A percentile compares a stretch with the other conserved stretches of the same genome.
Evolutionary conservation across 2,329 filamentous ascomycete genomes (phyloP).

Genomic region (Metarhizium anisopliae): DNA sequence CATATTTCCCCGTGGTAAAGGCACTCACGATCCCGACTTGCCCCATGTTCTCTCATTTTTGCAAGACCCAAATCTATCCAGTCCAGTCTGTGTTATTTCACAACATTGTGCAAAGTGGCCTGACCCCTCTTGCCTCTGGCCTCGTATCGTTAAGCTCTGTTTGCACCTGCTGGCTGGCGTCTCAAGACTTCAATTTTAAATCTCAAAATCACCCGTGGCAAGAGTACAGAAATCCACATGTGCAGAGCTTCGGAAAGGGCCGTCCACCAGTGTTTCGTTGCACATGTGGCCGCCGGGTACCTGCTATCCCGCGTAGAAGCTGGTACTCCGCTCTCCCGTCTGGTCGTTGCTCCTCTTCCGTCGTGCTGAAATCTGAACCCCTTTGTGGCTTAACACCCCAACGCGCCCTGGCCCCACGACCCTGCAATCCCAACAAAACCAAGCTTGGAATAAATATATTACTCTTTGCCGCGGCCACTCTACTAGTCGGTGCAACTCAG

Average conservation of each 20-base stretch:
- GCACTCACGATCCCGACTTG: not conserved
- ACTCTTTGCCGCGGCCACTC: not conserved
- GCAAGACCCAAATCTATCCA: not conserved
- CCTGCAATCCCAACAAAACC: constrained; percentile 5
- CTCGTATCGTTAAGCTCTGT: no score
- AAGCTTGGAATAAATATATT: not conserved
- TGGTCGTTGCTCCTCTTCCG: not conserved
- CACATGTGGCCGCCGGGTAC: no score
- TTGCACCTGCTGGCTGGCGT: no score
- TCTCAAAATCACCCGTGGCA: no score
- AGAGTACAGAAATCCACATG: not conserved
- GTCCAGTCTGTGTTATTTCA: constrained; percentile 1
- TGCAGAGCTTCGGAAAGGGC: no score
- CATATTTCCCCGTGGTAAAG: not conserved
- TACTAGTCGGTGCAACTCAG: no score
- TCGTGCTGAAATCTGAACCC: not conserved
- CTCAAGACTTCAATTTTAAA: no score
- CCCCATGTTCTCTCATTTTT: not conserved
- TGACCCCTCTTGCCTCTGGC: no score
- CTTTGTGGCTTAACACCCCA: not conserved
- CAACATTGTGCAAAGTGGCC: not conserved
- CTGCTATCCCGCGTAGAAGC: no score
- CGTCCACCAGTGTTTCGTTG: no score
- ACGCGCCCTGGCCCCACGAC: constrained; percentile 1
- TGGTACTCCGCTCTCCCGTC: no score